These are phyloP conservation scores for Epichloe elymi DNA, from an alignment of 2,329 filamentous ascomycete genomes.

Conservation along the genomic window DNA sequence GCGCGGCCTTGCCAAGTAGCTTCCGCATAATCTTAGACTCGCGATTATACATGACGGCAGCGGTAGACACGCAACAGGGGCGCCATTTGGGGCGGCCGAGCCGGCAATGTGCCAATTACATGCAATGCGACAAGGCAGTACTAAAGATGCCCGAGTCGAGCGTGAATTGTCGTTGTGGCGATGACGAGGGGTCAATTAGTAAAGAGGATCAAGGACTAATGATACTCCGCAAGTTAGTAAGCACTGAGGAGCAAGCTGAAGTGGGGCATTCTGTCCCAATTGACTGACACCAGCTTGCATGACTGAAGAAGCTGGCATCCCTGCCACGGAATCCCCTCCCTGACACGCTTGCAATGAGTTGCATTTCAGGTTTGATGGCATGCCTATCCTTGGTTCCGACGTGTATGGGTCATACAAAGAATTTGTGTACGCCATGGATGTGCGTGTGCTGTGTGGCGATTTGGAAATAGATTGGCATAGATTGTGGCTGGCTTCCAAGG, in stretches of 20 bases:
- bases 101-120: not conserved
- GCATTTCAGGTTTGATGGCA: too few relatives aligned
- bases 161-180: not conserved
- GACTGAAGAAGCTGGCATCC: not conserved
- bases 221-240: too few relatives aligned
- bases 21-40: constrained; percentile 47
- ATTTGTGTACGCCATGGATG: too few relatives aligned
- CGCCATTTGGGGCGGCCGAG: constrained; percentile 18
- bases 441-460: too few relatives aligned
- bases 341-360: too few relatives aligned
- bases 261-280: not conserved
- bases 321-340: too few relatives aligned
- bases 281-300: not conserved
- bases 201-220: too few relatives aligned
- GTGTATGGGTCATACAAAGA: too few relatives aligned
- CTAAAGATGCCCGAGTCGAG: not conserved
- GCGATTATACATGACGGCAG: constrained; percentile 35
- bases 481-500: too few relatives aligned
- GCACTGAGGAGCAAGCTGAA: not conserved
- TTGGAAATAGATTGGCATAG: too few relatives aligned
- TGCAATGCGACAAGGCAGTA: not conserved
- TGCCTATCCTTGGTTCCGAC: too few relatives aligned
- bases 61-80: constrained; percentile 14
- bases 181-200: too few relatives aligned
- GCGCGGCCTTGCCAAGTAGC: constrained; percentile 40